Evolutionary conservation across 2,329 filamentous ascomycete species (phyloP), one percentile per base, ranked within the genome.

Genomic region (Neodidymelliopsis sp.): DNA sequence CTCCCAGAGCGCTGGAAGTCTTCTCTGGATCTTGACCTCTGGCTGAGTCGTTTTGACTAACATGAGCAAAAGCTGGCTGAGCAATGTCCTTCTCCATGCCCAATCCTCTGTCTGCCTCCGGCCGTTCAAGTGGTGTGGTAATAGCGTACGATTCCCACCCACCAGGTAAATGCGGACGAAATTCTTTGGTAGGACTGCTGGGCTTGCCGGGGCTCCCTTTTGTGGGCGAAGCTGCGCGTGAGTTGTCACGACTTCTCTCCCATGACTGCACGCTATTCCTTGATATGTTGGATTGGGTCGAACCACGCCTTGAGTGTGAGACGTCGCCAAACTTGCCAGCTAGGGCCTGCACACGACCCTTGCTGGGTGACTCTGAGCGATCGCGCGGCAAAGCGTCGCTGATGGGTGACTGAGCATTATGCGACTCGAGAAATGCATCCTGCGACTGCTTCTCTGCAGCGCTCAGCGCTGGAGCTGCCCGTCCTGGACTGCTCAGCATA

Each of bases 111-210:
- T 74, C 70, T 25, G 53, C 47, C 15, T 68, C 64, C 12, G 50
- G 57, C 11, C 59, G 54, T 8, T 71, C 69, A 6, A 56, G 59
- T 24, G 70, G 66, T 22, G 53, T 63, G 8, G 72, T 75, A 6
- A 75, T 75, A 2, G 73, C 71, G 50, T 73, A 79, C 23, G 80
- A 82, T 41, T 81, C 75, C 80, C 80, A 82, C 41, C 77, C 77
- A 16, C 80, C 80, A 28, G 80, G 80, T 23, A 82, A 62, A 42
- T 78, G 72, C 11, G 80, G 80, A 43, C 76, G 72, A 57, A 82
- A 83, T n/a, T 65, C 62, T 34, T 63, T 65, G 19, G 55, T 57
- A 5, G 62, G 59, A 37, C 56, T 65, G 51, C 76, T 79, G 12
- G 73, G 74, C 30, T 67, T 67, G 16, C 54, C 55, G 10, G 64